Evolutionary conservation across 192 early-diverging fungal genomes (phyloP).

Genomic region (Backusella circina): DNA sequence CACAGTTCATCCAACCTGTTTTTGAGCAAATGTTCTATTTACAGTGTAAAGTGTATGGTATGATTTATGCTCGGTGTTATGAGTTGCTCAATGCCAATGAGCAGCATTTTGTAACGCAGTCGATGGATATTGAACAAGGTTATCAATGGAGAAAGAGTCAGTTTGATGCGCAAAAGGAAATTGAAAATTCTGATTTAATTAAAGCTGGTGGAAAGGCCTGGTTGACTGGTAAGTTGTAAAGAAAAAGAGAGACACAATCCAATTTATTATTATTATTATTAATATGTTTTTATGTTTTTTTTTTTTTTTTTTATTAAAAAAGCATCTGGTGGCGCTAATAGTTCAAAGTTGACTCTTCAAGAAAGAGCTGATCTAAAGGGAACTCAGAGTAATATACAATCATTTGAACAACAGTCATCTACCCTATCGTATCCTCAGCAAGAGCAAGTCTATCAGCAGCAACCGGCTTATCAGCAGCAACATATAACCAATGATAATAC

Average conservation of each 20-base stretch:
- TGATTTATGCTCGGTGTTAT: conserved; percentile 59
- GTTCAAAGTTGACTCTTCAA: conserved; percentile 21
- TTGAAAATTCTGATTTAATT: conserved; percentile 32
- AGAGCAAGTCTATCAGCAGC: background rate
- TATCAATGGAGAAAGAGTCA: conserved; percentile 39
- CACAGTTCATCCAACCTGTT: conserved; percentile 83
- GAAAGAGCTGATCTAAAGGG: conserved; percentile 22
- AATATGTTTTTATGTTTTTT: no score
- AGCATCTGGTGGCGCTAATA: conserved; percentile 16
- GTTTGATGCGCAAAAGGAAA: conserved; percentile 11
- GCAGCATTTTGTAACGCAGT: conserved; percentile 46
- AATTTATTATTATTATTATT: no score
- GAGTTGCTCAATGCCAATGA: conserved; percentile 47
- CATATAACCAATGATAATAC: background rate
- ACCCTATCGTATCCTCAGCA: background rate
- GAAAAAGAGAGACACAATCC: background rate
- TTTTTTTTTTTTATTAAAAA: background rate
- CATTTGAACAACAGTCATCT: background rate
- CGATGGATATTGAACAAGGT: conserved; percentile 38
- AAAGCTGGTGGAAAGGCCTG: conserved; percentile 29
- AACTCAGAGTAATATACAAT: background rate
- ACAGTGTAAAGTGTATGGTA: conserved; percentile 74
- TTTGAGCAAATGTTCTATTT: conserved; percentile 82
- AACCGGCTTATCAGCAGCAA: conserved; percentile 4
- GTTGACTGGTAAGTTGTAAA: conserved; percentile 19